phyloP scores from a whole-genome alignment of 345 rosid genomes.

The Pugionium cornutum region DNA sequence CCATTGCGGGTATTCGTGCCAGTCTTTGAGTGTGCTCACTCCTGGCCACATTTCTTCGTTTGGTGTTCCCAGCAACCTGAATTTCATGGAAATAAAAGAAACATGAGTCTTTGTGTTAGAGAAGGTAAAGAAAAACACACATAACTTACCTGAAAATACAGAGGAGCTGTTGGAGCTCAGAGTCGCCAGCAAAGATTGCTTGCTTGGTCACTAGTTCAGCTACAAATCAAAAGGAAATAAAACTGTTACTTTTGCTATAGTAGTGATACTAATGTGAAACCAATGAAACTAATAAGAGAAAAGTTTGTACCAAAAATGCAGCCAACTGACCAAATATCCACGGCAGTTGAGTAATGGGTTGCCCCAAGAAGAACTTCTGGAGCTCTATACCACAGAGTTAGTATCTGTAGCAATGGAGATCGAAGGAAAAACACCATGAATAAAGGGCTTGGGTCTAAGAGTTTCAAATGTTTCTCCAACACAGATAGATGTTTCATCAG shows the following conservation, averaged over 20 bases:
- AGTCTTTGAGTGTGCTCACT: slow-evolving; percentile 79
- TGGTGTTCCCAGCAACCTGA: slow-evolving; percentile 91
- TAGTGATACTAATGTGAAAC: slow-evolving; percentile 11
- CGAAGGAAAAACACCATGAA: background rate
- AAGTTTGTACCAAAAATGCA: slow-evolving; percentile 71
- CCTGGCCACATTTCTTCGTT: slow-evolving; percentile 94
- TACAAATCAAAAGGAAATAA: slow-evolving; percentile 32
- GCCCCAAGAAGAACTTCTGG: slow-evolving; percentile 96
- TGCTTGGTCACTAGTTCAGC: slow-evolving; percentile 86
- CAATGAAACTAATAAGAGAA: slow-evolving; percentile 3
- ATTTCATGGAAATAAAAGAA: background rate
- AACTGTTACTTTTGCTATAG: slow-evolving; percentile 4
- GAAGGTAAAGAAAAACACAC: slow-evolving; percentile 21
- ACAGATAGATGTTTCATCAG: background rate
- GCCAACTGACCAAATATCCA: slow-evolving; percentile 96
- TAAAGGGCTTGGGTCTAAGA: too few species aligned
- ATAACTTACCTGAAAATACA: slow-evolving; percentile 74
- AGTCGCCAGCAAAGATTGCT: slow-evolving; percentile 92
- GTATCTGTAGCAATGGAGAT: slow-evolving; percentile 48
- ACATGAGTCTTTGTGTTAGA: background rate
- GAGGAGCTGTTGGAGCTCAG: slow-evolving; percentile 93
- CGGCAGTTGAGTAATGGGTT: slow-evolving; percentile 96
- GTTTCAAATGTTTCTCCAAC: too few species aligned
- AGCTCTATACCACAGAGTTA: slow-evolving; percentile 93
- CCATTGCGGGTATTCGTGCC: slow-evolving; percentile 99